A percentile compares a stretch with the other conserved stretches of the same genome.
These are phyloP conservation scores for Sedum album DNA, from an alignment of 164 flowering plant species.

Conservation along the genomic window DNA sequence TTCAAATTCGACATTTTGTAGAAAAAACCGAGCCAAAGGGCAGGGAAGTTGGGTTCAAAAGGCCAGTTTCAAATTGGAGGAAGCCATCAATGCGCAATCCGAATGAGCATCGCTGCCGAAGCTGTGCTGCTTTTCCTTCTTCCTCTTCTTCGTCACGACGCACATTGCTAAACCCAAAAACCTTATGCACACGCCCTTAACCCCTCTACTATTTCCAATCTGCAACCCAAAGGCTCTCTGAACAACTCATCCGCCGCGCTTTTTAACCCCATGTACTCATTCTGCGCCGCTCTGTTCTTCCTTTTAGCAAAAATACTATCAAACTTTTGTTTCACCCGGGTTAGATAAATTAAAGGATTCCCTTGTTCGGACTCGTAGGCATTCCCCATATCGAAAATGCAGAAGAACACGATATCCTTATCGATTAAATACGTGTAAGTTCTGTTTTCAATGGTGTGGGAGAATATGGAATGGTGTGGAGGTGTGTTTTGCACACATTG, in stretches of 20 bases:
- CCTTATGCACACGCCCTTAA: neutral
- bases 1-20: no score
- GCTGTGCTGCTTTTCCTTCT: neutral
- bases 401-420: neutral
- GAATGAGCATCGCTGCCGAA: slow-evolving; percentile 3
- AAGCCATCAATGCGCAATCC: neutral
- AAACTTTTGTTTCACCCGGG: neutral
- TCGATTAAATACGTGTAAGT: neutral
- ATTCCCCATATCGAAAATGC: neutral
- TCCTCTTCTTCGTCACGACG: neutral
- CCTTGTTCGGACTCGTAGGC: neutral
- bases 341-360: neutral
- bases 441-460: neutral
- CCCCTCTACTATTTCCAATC: neutral
- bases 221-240: neutral
- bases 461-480: slow-evolving; percentile 2
- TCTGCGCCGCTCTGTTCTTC: neutral
- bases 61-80: neutral
- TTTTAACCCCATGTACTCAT: neutral
- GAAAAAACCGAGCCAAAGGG: no score
- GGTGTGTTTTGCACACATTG: neutral
- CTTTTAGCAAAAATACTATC: neutral
- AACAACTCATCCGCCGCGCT: slow-evolving; percentile 1
- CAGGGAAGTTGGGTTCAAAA: neutral
- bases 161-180: slow-evolving; percentile 1